Percentiles rank a stretch among this genome's conserved stretches.
Conservation (phyloP, 306 rosid species). For the Malus sieversii region DNA sequence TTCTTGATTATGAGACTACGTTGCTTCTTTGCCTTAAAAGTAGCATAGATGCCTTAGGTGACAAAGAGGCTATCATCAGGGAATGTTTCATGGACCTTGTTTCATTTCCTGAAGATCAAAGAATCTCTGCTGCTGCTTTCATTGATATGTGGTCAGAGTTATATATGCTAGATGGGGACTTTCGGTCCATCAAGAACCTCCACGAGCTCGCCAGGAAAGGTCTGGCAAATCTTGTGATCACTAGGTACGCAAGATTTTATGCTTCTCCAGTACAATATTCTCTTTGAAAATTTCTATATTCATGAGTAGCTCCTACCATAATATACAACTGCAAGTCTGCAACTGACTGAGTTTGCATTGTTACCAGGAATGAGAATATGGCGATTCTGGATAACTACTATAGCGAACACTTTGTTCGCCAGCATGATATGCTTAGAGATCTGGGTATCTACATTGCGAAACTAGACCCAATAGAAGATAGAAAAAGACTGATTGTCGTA, state of each 20-base stretch:
- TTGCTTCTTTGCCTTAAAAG: conserved; percentile 36
- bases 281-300: conserved; percentile 28
- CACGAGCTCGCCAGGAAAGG: conserved; percentile 14
- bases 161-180: conserved; percentile 28
- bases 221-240: conserved; percentile 29
- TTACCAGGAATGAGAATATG: conserved; percentile 31
- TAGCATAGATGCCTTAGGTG: conserved; percentile 32
- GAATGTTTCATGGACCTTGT: conserved; percentile 51
- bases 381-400: conserved; percentile 33
- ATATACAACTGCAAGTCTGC: not conserved
- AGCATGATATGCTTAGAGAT: conserved; percentile 54
- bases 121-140: conserved; percentile 45
- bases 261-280: conserved; percentile 25
- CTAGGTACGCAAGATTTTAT: conserved; percentile 27
- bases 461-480: conserved; percentile 20
- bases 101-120: conserved; percentile 56
- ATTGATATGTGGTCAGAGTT: conserved; percentile 53
- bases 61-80: conserved; percentile 6
- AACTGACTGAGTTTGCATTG: not conserved
- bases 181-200: conserved; percentile 28
- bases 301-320: conserved; percentile 19
- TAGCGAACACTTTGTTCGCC: conserved; percentile 46
- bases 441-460: conserved; percentile 36
- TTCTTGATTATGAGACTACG: conserved; percentile 12
- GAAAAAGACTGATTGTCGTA: conserved; percentile 31